Base-by-base conservation (phyloP, 2,329 filamentous ascomycete species). In the Periglandula ipomoeae region DNA sequence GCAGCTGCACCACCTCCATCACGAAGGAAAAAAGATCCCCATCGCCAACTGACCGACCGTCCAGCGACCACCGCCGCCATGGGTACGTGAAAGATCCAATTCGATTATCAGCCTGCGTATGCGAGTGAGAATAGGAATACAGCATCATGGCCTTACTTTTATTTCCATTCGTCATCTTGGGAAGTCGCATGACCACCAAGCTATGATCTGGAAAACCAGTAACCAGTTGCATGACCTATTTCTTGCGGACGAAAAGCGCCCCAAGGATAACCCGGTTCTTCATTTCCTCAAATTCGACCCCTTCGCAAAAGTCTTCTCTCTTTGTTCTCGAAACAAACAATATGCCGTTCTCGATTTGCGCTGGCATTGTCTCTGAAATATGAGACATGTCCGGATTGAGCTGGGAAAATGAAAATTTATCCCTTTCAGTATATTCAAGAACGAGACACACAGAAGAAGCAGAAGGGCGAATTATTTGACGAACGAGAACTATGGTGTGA, bases 81-180 rank as follows among this genome's bases (percentile, higher is more conserved):
- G 77, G 77, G 77, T 81, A 81, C 72, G 77, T 76, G 65, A 67
- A 74, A 66, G 49, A 57, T 34, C 37, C 27, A 35, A 50, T 50
- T 55, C 50, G 46, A 52, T 59, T 55, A 55, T 65, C 62, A 67
- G 65, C 66, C 66, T 63, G 57, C 65, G 72, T 75, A 66, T 75
- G 72, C 72, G 71, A 75, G 72, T 75, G 72, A 72, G 50, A n/a
- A 50, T 50, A 34, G 48, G 48, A 41, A 20, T 46, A 44, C 39
- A 32, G 48, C 39, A 34, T 39, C 44, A 47, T 26, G 42, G 9
- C 3, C 8, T 6, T 20, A 30, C 48, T 4, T 13, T 37, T 26
- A 32, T 19, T 6, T 37, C 17, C 20, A 35, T 41, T 11, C 15
- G 8, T 19, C 8, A 13, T 30, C 35, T 17, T 15, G 30, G 22